Evolutionary conservation across 306 rosid genomes (phyloP), one percentile per base, ranked within the genome.

Genomic region (Betula pendula): DNA sequence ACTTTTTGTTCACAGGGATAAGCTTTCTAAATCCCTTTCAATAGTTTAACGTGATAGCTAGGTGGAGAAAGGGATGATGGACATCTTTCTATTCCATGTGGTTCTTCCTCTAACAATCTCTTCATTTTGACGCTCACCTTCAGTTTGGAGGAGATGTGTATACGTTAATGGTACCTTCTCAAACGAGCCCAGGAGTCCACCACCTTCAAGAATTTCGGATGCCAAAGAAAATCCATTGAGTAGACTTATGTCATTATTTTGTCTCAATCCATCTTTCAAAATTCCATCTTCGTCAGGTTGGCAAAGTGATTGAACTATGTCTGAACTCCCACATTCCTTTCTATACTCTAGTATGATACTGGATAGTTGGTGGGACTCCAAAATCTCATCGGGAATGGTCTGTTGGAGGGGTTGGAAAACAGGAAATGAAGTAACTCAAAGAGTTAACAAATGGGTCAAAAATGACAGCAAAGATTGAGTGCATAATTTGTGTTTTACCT

Each of bases 31-130:
- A 66, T 52, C 49, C 77, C 29, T 6, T 60, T 27, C 51, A 48
- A 53, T n/a, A 29, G 6, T 59, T 19, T 16, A 2, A 17, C 56
- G 14, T 4, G 10, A 3, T 6, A 2, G 68, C 22, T 74, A 78
- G 51, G 24, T 69, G 48, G 92, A 80, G 88, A 87, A 89, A 55
- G 92, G 84, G 29, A 72, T 27, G 62, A 78, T 55, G 25, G 80
- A 17, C 40, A 75, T 31, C 74, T 94, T 92, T 62, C 85, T 89
- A 83, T 94, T 92, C 98, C 98, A 92, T 33, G 47, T 71, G 10
- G 96, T 94, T 69, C 88, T 87, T 78, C 95, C 98, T 84, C 97
- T 87, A 12, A 94, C 95, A 75, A 94, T 94, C 88, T 94, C 97
- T 69, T 90, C 88, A 69, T 56, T 85, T 82, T 88, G 83, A 35